Conservation (phyloP, 371 early-diverging fungal species). For the Chytridium lagenaria region DNA sequence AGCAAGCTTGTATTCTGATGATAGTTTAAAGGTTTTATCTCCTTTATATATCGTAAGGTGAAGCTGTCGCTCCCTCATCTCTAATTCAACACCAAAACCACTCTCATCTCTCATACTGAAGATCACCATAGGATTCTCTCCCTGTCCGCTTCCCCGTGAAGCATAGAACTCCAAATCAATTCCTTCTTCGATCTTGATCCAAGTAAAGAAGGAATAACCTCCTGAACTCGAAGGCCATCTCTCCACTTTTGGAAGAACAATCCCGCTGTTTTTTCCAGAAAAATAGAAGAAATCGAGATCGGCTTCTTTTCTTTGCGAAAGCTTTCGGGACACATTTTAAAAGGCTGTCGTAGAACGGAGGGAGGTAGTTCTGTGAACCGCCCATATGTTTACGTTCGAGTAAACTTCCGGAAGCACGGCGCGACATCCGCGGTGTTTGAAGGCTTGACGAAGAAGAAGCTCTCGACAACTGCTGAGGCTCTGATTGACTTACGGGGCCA, state of each 20-base stretch:
- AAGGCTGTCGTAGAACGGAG: constrained; percentile 47
- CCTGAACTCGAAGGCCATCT: constrained; percentile 42
- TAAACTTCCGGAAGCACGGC: constrained; percentile 32
- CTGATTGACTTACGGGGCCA: background rate
- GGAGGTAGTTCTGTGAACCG: constrained; percentile 23
- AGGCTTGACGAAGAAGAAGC: background rate
- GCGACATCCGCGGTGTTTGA: constrained; percentile 17
- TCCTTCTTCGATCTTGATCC: constrained; percentile 53
- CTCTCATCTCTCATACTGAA: constrained; percentile 25
- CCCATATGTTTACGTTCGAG: constrained; percentile 8
- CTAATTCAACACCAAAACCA: constrained; percentile 38
- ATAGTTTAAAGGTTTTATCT: constrained; percentile 15
- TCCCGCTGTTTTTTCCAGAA: constrained; percentile 51
- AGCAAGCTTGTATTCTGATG: constrained; percentile 22
- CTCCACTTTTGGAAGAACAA: constrained; percentile 43
- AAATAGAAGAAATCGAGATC: constrained; percentile 59
- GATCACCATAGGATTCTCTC: background rate
- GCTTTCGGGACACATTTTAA: constrained; percentile 36
- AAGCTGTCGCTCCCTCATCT: constrained; percentile 21
- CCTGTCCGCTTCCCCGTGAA: background rate
- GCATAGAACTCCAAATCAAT: constrained; percentile 1
- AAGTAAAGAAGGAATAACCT: constrained; percentile 57
- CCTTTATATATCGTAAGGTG: constrained; percentile 18
- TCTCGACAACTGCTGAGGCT: background rate
- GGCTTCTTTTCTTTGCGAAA: constrained; percentile 46